Evolutionary conservation across 169 alveolate genomes (phyloP), one percentile per base, ranked within the genome.

Genomic region (Plasmodium gaboni): DNA sequence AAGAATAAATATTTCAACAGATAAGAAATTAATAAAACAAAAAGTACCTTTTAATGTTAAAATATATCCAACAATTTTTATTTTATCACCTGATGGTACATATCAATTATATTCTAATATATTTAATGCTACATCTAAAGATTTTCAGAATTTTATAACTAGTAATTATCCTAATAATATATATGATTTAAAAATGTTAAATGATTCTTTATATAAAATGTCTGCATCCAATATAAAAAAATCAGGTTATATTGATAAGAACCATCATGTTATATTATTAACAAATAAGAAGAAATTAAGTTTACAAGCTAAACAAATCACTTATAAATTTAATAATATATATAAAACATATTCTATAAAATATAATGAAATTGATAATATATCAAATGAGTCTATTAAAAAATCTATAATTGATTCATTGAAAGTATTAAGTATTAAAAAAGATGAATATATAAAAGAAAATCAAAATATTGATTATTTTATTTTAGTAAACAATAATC

Each of bases 1-100:
- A 17, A 60, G 95, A 38, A 87, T 92, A 64, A 88, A 92, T 38
- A 73, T 91, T 53, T 46, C 85, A 57, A 92, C 90, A 19, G 93
- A 88, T 61, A 92, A 64, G 44, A 69, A 70, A 32, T 68, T 92
- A 60, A 64, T 92, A 19, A 92, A 92, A 61, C 17, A 24, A 19
- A 88, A 92, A 71, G 48, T 92, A 26, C 95, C 95, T 24, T 74
- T 92, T 61, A 87, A 88, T 71, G 95, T 92, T 0, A 92, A 92
- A 24, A 92, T 92, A 17, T 92, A 48, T 78, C 95, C 95, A 51
- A 92, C 95, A 1, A 78, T 92, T 60, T 92, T 83, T 63, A 60
- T 92, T 48, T 63, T 92, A 1, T 70, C 93, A 26, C 90, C 87
- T 50, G 95, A 92, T 44, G 89, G 91, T 10, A 71, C 92, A 32